A percentile compares a stretch with the other conserved stretches of the same genome.
These are phyloP conservation scores for Fusarium sp. DNA, from an alignment of 2,329 filamentous ascomycete species.

Conservation along the genomic window DNA sequence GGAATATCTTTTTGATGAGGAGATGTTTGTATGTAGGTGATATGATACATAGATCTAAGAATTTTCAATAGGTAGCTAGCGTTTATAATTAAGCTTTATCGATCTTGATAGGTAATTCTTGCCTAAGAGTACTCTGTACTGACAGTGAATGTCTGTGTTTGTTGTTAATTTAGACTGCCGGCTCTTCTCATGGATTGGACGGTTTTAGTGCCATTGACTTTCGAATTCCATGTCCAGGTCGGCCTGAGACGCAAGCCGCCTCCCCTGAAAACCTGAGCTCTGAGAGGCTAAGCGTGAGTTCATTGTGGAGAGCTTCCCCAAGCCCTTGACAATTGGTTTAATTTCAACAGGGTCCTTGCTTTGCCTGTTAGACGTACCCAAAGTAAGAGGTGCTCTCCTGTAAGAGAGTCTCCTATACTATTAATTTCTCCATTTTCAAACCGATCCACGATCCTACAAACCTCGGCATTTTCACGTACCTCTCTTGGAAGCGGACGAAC, in stretches of 20 bases:
- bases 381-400: conserved; percentile 10
- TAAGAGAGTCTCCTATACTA: conserved; percentile 36
- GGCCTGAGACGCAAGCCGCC: conserved; percentile 23
- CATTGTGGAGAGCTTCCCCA: conserved; percentile 37
- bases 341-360: conserved; percentile 35
- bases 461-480: not conserved
- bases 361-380: conserved; percentile 23
- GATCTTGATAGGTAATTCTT: not conserved
- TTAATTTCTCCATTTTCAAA: conserved; percentile 14
- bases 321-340: conserved; percentile 39
- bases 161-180: not conserved
- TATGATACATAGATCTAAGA: not conserved
- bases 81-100: not conserved
- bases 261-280: conserved; percentile 26
- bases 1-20: not conserved
- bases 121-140: not conserved
- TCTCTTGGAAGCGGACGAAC: not conserved
- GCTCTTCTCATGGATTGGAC: not conserved
- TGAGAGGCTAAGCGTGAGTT: conserved; percentile 16
- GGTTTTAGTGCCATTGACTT: conserved; percentile 22
- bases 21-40: not conserved
- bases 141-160: not conserved
- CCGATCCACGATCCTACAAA: conserved; percentile 8
- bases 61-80: not conserved
- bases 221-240: not conserved